Conservation (phyloP, 2,329 filamentous ascomycete species). For the Byssochlamys sp. region DNA sequence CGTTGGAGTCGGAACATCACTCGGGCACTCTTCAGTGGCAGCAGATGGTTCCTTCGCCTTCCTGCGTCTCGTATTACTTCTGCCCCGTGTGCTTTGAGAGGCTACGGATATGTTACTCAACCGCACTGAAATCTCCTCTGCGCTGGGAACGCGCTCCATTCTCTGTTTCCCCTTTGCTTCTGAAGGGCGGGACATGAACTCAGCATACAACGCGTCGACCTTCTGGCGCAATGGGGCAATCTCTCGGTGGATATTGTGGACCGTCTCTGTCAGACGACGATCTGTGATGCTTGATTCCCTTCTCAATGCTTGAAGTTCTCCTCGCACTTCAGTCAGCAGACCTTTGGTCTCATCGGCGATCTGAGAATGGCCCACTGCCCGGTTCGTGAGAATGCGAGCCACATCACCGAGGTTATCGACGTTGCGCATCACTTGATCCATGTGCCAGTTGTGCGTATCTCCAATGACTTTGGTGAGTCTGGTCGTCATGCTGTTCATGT, state of each 20-base stretch:
- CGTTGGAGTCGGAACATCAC: conserved; percentile 1
- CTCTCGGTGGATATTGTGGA: neutral
- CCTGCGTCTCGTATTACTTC: neutral
- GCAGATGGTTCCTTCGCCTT: neutral
- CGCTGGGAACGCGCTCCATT: neutral
- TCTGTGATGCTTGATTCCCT: neutral
- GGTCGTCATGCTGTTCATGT: conserved; percentile 9
- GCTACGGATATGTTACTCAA: neutral
- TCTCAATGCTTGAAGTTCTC: conserved; percentile 4
- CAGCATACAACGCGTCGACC: neutral
- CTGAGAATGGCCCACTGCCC: conserved; percentile 9
- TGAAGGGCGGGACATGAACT: neutral
- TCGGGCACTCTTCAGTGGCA: conserved; percentile 1
- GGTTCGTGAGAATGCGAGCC: conserved; percentile 7
- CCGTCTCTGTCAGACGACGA: neutral
- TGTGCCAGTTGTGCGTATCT: conserved; percentile 12
- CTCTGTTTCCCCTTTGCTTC: neutral
- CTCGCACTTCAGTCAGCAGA: conserved; percentile 5
- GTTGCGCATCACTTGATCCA: conserved; percentile 13
- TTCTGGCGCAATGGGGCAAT: neutral
- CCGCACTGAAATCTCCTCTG: neutral
- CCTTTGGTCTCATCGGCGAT: conserved; percentile 6
- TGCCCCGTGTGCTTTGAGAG: neutral
- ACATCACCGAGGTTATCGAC: conserved; percentile 11
- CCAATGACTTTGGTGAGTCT: conserved; percentile 9